Evolutionary conservation across 441 rosid species (phyloP).

Genomic region (Erysimum cheiri): DNA sequence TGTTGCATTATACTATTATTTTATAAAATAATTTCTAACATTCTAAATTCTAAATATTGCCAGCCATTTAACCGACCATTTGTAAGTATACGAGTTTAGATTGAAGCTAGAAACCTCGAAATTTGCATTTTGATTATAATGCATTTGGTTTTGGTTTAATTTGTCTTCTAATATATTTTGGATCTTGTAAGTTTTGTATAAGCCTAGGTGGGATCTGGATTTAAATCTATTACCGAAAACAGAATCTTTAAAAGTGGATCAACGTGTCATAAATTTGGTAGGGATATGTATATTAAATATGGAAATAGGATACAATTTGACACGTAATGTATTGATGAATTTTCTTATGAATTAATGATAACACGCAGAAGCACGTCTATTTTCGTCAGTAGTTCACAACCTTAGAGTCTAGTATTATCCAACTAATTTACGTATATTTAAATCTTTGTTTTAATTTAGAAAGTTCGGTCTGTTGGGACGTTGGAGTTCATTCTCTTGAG

Average conservation of each 20-base stretch:
- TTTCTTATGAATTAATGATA: not conserved
- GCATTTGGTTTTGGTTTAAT: not conserved
- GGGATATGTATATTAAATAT: constrained; percentile 1
- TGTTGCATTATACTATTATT: constrained; percentile 1
- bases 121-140: not conserved
- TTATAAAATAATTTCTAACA: not conserved
- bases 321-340: constrained; percentile 15
- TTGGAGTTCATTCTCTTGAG: no score
- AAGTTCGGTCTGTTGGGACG: not conserved
- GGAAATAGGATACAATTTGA: not conserved
- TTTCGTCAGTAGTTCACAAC: no score
- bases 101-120: constrained; percentile 14
- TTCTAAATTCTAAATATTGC: not conserved
- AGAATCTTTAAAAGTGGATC: constrained; percentile 25
- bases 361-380: constrained; percentile 4
- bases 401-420: not conserved
- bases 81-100: not conserved
- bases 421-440: not conserved
- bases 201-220: constrained; percentile 38
- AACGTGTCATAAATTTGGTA: constrained; percentile 27
- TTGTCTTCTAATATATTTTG: constrained; percentile 5
- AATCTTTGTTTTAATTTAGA: not conserved
- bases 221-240: not conserved
- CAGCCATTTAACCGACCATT: constrained; percentile 28
- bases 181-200: constrained; percentile 26